Base-by-base conservation (phyloP, 2,329 filamentous ascomycete genomes). In the Coniella lustricola region DNA sequence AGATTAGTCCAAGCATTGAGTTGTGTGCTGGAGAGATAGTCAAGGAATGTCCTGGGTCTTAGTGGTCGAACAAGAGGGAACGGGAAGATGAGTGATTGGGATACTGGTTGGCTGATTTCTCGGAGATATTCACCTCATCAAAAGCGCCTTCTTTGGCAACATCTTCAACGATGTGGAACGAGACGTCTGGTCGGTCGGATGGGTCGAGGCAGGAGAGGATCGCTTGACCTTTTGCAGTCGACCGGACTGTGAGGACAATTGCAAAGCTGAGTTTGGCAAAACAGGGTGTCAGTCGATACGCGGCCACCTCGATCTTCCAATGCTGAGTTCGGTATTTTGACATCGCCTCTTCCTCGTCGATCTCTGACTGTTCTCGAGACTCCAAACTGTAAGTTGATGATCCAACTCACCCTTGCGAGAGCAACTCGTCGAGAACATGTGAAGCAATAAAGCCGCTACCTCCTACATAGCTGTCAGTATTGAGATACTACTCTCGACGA, bases 141-240 rank as follows among this genome's bases (percentile, higher is more conserved):
- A 93, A 94, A 20, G 85, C 86, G 16, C 77, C 77, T 18, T 81
- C 74, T 53, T 80, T 61, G 0, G 84, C 82, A 55, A 94, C 82
- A 55, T 94, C 85, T 42, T 80, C 74, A 12, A 94, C 85, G 51
- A 91, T 76, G 32, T 61, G 67, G 46, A 67, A 72, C 2, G 67
- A 64, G 2, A 73, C 49, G 2, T 35, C 65, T 4, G 56, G 41
- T 49, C 76, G 74, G 2, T 74, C 67, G 7, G 68, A 65, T 22
- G 64, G 57, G 0, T 64, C 60, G 25, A 74, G 61, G 0, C 70
- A 69, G 2, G 67, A 54, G 29, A 69, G 54, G 43, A 77, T 69
- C 2, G 64, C 62, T 3, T 67, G 54, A 1, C 72, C 73, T 51
- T 78, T 79, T 29, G 66, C 67, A n/a, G 71, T 56, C 0, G 69